phyloP scores from a whole-genome alignment of 176 grass and related monocot genomes.

The Themeda triandra region DNA sequence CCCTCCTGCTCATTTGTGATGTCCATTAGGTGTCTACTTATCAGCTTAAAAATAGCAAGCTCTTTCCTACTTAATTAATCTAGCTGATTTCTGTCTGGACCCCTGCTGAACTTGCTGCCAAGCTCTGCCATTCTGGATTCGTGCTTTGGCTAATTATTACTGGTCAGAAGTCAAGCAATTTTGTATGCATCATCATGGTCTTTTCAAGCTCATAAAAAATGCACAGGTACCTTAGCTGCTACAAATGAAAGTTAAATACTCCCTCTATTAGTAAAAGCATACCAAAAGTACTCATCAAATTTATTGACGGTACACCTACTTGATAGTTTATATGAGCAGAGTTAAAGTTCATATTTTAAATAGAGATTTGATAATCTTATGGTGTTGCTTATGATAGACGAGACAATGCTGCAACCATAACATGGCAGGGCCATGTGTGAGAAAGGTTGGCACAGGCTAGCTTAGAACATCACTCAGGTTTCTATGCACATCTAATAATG shows the following conservation, averaged over 20 bases:
- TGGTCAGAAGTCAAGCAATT: not conserved
- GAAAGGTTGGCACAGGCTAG: constrained; percentile 10
- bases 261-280: not conserved
- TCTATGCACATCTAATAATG: constrained; percentile 16
- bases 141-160: constrained; percentile 6
- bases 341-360: not conserved
- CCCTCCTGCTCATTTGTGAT: not conserved
- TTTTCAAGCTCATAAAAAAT: constrained; percentile 14
- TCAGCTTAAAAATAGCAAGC: not conserved
- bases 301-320: not conserved
- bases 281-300: constrained; percentile 18
- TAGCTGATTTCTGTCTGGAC: not conserved
- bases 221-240: not conserved
- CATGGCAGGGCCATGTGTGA: not conserved
- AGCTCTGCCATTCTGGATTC: not conserved
- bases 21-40: not conserved
- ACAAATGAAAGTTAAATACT: not conserved
- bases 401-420: constrained; percentile 12
- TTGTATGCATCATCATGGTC: not conserved
- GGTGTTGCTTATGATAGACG: not conserved
- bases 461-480: constrained; percentile 5
- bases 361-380: constrained; percentile 14
- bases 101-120: not conserved
- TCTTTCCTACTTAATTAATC: not conserved
- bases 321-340: not conserved